Evolutionary conservation across 345 rosid genomes (phyloP), one percentile per base, ranked within the genome.

Genomic region (Acer saccharum): DNA sequence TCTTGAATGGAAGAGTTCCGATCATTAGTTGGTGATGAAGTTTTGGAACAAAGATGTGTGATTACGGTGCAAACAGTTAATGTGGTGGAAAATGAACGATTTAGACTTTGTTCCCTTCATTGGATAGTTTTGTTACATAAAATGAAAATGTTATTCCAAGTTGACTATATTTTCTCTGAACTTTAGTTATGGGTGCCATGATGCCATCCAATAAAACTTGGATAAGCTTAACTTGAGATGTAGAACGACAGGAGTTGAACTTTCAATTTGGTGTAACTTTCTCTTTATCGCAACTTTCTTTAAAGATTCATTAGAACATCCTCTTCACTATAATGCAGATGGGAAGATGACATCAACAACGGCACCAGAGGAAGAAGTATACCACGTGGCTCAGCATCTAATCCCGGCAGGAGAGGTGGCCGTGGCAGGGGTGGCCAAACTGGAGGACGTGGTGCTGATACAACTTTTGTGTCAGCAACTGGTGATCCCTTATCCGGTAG

Each of bases 401-500:
- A 71, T 80, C 32, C 78, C 7, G 11, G 88, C 43, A 87, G 87
- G 78, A 82, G 91, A 18, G 79, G 86, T 66, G 84, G 93, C 63
- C 84, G 86, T 21, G 85, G 92, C 27, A 83, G 92, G 71, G 90
- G 83, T 61, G 85, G 77, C n/a, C 83, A 78, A 35, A 77, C 71
- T 71, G 74, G 86, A 65, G 81, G 83, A 69, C 81, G 50, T 65
- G 77, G 69, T 72, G 68, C 79, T 75, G 88, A 79, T 75, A 70
- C 67, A 43, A 88, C 91, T 41, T 96, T 94, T 11, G 95, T 92
- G 4, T 90, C 97, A 12, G 98, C 92, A 21, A 96, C 97, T 5
- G 99, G 99, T 75, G 99, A 92, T 73, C 91, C 95, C 7, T 62
- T 91, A 25, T 86, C 92, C 58, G 91, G 93, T 61, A 85, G 86